phyloP scores from a whole-genome alignment of 257 asterid genomes.

The Jaltomata sinuosa region DNA sequence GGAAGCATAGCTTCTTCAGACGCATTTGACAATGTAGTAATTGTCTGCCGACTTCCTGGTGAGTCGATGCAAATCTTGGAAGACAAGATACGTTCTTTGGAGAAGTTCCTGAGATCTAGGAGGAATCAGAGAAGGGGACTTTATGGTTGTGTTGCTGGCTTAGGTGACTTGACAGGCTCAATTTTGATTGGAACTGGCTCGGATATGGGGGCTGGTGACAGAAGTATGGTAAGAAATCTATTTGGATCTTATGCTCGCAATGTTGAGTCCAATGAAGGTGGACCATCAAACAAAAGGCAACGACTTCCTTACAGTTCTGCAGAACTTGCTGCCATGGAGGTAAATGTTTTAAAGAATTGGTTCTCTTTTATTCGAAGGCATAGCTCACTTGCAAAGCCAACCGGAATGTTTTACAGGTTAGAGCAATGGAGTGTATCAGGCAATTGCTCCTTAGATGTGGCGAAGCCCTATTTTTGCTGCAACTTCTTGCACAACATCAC shows the following conservation, averaged over 20 bases:
- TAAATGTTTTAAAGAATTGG: slow-evolving; percentile 17
- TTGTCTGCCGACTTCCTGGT: slow-evolving; percentile 67
- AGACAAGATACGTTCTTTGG: slow-evolving; percentile 86
- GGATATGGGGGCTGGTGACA: slow-evolving; percentile 66
- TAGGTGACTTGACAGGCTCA: slow-evolving; percentile 84
- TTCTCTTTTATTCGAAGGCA: slow-evolving; percentile 7
- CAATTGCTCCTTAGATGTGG: slow-evolving; percentile 91
- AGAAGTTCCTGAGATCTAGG: slow-evolving; percentile 79
- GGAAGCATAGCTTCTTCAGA: slow-evolving; percentile 47
- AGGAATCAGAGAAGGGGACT: slow-evolving; percentile 88
- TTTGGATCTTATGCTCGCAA: slow-evolving; percentile 70
- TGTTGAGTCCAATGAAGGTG: slow-evolving; percentile 49
- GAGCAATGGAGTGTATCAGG: slow-evolving; percentile 95
- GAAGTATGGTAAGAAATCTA: slow-evolving; percentile 72
- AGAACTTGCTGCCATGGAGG: slow-evolving; percentile 99
- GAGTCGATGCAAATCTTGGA: slow-evolving; percentile 78
- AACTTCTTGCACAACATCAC: slow-evolving; percentile 79
- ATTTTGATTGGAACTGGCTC: slow-evolving; percentile 74
- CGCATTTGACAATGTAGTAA: slow-evolving; percentile 47
- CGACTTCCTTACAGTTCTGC: slow-evolving; percentile 81
- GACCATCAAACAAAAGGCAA: slow-evolving; percentile 65
- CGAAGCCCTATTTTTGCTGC: slow-evolving; percentile 79
- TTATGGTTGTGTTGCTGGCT: slow-evolving; percentile 91
- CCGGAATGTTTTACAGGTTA: slow-evolving; percentile 48
- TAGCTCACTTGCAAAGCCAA: background rate